These are phyloP conservation scores for Termitomyces sp. DNA, from an alignment of 768 basidiomycete species.

Conservation along the genomic window DNA sequence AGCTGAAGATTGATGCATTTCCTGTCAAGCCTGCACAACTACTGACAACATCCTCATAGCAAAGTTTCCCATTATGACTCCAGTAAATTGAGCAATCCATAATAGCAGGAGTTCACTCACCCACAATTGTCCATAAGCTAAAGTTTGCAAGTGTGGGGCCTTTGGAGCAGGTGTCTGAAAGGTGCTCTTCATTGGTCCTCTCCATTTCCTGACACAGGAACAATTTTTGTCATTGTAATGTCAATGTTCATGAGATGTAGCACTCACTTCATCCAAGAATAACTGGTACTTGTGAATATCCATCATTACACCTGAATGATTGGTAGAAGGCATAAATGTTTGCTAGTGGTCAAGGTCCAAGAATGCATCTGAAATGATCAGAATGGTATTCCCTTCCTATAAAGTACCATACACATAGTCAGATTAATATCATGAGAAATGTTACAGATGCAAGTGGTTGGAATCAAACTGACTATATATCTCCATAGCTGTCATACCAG, in stretches of 20 bases:
- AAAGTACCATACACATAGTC: slow-evolving; percentile 28
- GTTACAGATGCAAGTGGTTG: not conserved
- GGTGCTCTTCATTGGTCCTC: slow-evolving; percentile 47
- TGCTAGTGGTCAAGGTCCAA: slow-evolving; percentile 66
- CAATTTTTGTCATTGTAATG: not conserved
- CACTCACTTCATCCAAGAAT: slow-evolving; percentile 53
- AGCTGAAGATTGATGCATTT: slow-evolving; percentile 63
- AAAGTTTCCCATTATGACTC: slow-evolving; percentile 64
- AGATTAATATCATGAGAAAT: slow-evolving; percentile 1
- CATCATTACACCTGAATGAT: slow-evolving; percentile 62
- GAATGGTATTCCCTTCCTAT: slow-evolving; percentile 54
- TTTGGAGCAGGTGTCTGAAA: slow-evolving; percentile 48
- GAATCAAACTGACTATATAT: slow-evolving; percentile 47
- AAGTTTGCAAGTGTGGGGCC: slow-evolving; percentile 40
- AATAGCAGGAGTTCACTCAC: slow-evolving; percentile 79
- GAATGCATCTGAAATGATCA: slow-evolving; percentile 76
- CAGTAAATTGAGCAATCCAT: slow-evolving; percentile 78
- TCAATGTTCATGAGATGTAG: not conserved
- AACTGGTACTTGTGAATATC: slow-evolving; percentile 80
- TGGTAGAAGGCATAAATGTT: slow-evolving; percentile 47
- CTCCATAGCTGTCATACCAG: slow-evolving; percentile 69
- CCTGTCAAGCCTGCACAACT: slow-evolving; percentile 74
- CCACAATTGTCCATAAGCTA: slow-evolving; percentile 76
- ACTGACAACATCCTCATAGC: slow-evolving; percentile 67
- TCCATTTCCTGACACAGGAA: slow-evolving; percentile 32